These are phyloP conservation scores for Pharus latifolius DNA, from an alignment of 176 grass and related monocot genomes.

Conservation along the genomic window DNA sequence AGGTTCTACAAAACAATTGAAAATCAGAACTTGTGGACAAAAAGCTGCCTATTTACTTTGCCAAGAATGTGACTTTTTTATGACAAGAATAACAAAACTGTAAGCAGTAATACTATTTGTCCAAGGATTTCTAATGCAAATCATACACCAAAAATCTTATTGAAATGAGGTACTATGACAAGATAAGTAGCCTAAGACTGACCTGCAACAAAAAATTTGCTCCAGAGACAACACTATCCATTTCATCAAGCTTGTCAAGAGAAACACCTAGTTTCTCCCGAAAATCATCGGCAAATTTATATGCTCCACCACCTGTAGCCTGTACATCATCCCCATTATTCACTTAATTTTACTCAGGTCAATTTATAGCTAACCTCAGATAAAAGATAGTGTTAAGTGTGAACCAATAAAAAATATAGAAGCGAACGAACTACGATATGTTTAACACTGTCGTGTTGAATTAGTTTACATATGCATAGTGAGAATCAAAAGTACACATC, in stretches of 20 bases:
- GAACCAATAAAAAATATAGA: background rate
- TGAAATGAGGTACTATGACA: background rate
- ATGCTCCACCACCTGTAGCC: slow-evolving; percentile 92
- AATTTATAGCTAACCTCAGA: background rate
- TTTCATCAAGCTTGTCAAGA: slow-evolving; percentile 98
- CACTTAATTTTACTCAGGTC: background rate
- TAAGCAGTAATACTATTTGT: background rate
- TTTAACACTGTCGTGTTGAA: background rate
- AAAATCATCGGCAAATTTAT: slow-evolving; percentile 69
- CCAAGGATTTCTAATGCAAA: slow-evolving; percentile 5
- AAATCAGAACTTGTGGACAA: background rate
- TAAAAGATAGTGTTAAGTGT: background rate
- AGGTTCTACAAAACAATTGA: background rate
- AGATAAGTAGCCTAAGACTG: background rate
- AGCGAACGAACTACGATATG: background rate
- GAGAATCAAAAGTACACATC: background rate
- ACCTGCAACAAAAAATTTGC: slow-evolving; percentile 95
- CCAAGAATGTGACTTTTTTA: background rate
- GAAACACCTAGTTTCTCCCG: slow-evolving; percentile 70
- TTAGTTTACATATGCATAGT: background rate
- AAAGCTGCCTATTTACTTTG: background rate
- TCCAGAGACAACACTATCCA: slow-evolving; percentile 79
- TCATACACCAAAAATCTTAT: background rate
- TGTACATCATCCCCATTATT: slow-evolving; percentile 32
- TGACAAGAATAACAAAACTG: background rate